A percentile compares a stretch with the other conserved stretches of the same genome.
Conservation (phyloP, 345 rosid species). For the Rhodomyrtus tomentosa region DNA sequence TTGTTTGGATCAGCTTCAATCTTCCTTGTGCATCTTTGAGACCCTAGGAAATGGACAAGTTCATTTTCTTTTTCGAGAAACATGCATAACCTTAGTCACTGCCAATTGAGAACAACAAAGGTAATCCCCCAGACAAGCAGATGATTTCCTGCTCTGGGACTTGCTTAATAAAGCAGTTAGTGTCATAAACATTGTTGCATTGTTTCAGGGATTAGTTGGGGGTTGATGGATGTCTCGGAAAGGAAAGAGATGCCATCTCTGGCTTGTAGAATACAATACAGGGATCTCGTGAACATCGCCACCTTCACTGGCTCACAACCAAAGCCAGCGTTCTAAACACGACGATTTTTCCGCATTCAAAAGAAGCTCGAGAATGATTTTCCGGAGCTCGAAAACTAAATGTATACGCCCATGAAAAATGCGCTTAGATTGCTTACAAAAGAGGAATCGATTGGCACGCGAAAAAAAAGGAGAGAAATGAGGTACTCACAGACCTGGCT, state of each 20-base stretch:
- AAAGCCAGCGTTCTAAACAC: not conserved
- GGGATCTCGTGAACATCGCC: not conserved
- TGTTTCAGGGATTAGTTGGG: not conserved
- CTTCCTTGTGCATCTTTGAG: not conserved
- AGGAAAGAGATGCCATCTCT: not conserved
- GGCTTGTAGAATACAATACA: not conserved
- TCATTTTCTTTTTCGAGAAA: not conserved
- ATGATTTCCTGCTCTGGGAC: not conserved
- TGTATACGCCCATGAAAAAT: not conserved
- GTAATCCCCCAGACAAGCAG: not conserved
- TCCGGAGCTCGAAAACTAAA: not conserved
- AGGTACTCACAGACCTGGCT: not conserved
- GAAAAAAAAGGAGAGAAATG: not conserved
- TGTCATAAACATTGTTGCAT: not conserved
- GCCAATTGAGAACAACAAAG: not conserved
- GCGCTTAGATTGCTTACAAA: not conserved
- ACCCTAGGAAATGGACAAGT: not conserved
- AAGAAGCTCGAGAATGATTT: not conserved
- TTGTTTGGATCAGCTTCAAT: not conserved
- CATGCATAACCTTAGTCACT: not conserved
- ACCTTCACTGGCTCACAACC: not conserved
- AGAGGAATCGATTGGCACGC: not conserved
- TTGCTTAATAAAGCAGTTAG: not conserved
- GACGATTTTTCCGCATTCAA: not conserved
- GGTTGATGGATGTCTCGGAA: not conserved